Percentiles rank a stretch among this genome's conserved stretches.
phyloP scores from a whole-genome alignment of 2,329 filamentous ascomycete species.

The Epicoccum nigrum region DNA sequence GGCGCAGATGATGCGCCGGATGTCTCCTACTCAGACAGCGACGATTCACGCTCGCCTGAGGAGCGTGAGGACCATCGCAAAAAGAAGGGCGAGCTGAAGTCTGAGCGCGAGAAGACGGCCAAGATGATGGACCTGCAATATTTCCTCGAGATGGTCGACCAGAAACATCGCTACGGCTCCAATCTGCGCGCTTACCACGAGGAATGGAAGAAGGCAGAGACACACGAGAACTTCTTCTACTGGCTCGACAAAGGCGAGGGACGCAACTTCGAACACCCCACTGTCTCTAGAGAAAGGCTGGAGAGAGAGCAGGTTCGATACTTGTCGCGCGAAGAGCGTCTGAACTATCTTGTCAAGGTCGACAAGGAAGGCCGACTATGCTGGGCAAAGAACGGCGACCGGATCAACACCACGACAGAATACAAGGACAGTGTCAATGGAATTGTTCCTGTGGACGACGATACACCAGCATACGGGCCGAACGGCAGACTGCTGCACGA shows the following conservation, averaged over 20 bases:
- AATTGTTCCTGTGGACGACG: slow-evolving; percentile 53
- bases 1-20: slow-evolving; percentile 68
- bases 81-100: slow-evolving; percentile 57
- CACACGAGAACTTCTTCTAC: slow-evolving; percentile 89
- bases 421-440: slow-evolving; percentile 81
- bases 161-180: slow-evolving; percentile 85
- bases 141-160: slow-evolving; percentile 83
- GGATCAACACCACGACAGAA: slow-evolving; percentile 75
- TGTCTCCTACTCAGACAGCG: slow-evolving; percentile 54
- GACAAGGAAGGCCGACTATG: slow-evolving; percentile 76
- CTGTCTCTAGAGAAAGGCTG: slow-evolving; percentile 74
- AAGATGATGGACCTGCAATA: slow-evolving; percentile 86
- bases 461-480: slow-evolving; percentile 50
- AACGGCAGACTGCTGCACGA: slow-evolving; percentile 31
- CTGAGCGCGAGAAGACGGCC: slow-evolving; percentile 67
- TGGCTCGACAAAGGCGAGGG: slow-evolving; percentile 89
- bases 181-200: slow-evolving; percentile 83
- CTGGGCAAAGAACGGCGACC: slow-evolving; percentile 82
- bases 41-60: slow-evolving; percentile 42
- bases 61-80: slow-evolving; percentile 41
- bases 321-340: slow-evolving; percentile 78
- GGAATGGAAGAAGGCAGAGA: slow-evolving; percentile 79
- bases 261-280: slow-evolving; percentile 69
- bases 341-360: slow-evolving; percentile 79
- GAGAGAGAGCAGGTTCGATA: slow-evolving; percentile 84